Evolutionary conservation across 108 stramenopile genomes (phyloP).

Genomic region (Fragilaria crotonensis): DNA sequence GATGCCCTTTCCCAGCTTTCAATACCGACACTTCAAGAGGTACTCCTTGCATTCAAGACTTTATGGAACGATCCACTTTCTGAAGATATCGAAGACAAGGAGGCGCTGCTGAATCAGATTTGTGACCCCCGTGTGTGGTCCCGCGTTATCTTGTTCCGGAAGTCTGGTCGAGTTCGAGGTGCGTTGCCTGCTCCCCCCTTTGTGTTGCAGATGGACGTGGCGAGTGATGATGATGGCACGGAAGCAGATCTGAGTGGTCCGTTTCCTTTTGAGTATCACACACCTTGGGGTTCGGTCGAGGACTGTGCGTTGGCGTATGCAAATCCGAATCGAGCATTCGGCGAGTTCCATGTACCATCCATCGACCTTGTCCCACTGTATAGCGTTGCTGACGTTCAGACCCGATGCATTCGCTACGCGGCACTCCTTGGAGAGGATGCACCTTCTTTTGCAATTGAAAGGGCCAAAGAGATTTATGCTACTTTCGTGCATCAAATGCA

Average conservation of each 20-base stretch:
- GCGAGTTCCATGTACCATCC: constrained; percentile 1
- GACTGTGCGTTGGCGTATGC: constrained; percentile 2
- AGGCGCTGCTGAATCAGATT: constrained; percentile 3
- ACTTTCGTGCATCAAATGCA: constrained; percentile 6
- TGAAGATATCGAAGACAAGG: neutral
- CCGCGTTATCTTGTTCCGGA: constrained; percentile 7
- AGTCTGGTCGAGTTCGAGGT: constrained; percentile 1
- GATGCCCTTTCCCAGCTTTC: neutral
- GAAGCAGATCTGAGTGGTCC: constrained; percentile 13
- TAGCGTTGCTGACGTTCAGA: neutral
- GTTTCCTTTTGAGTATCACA: constrained; percentile 12
- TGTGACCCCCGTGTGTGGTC: constrained; percentile 6
- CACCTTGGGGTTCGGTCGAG: neutral
- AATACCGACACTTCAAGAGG: neutral
- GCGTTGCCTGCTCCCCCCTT: constrained; percentile 15
- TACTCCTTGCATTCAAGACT: neutral
- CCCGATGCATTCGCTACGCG: constrained; percentile 6
- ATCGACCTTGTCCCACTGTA: constrained; percentile 10
- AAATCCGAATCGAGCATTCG: neutral
- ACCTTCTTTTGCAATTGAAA: neutral
- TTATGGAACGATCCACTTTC: too few species aligned
- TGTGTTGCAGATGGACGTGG: neutral
- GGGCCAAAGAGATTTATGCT: neutral
- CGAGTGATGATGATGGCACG: neutral
- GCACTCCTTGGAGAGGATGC: constrained; percentile 3